Evolutionary conservation across 306 rosid genomes (phyloP).

Genomic region (Quercus glauca): DNA sequence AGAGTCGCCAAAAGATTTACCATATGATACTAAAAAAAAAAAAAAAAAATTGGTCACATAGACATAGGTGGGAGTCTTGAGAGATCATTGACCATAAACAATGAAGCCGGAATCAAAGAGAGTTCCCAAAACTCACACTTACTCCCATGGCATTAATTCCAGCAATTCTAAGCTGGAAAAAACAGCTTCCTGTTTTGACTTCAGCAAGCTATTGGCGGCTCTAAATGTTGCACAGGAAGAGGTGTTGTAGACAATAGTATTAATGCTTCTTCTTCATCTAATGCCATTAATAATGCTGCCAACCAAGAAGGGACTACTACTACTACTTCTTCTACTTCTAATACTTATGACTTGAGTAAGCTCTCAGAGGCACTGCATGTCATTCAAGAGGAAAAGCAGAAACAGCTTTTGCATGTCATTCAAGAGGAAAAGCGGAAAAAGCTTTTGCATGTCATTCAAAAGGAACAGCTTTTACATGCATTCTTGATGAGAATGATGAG

Average conservation of each 20-base stretch:
- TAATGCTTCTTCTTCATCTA: not conserved
- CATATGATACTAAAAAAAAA: no score
- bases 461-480: no score
- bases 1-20: no score
- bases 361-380: not conserved
- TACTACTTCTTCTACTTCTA: not conserved
- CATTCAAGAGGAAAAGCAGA: not conserved
- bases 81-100: not conserved
- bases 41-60: no score
- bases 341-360: not conserved
- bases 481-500: no score
- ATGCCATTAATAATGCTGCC: no score
- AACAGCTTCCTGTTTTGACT: not conserved
- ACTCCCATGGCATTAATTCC: not conserved
- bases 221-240: not conserved
- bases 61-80: not conserved
- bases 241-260: no score
- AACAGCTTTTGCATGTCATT: no score
- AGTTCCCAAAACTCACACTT: not conserved
- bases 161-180: not conserved
- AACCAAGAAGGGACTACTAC: no score
- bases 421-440: no score
- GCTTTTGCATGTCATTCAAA: no score
- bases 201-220: not conserved
- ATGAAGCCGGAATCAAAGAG: not conserved